Conservation (phyloP, 2,329 filamentous ascomycete genomes). For the Hyphodiscus sp. region DNA sequence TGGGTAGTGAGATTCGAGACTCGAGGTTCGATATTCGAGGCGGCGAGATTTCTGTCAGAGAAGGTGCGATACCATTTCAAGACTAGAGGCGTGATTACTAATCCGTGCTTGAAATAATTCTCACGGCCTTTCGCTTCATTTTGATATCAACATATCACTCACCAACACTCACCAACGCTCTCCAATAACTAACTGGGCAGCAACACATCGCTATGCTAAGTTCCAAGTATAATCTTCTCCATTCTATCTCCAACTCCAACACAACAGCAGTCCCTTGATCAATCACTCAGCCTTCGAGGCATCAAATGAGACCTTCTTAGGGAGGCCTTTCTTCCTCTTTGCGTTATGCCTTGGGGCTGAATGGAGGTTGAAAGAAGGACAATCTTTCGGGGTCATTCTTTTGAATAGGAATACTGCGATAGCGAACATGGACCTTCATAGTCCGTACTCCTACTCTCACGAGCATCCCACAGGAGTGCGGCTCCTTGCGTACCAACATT, state of each 20-base stretch:
- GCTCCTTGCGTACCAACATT: slow-evolving; percentile 47
- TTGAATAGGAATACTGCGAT: slow-evolving; percentile 39
- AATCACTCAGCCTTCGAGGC: slow-evolving; percentile 40
- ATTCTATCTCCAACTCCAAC: too few species aligned
- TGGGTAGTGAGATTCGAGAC: neutral
- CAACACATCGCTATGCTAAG: too few species aligned
- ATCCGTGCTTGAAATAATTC: too few species aligned
- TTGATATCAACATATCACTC: too few species aligned
- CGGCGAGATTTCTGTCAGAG: neutral
- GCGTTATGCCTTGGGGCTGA: slow-evolving; percentile 40
- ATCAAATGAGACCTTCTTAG: slow-evolving; percentile 37
- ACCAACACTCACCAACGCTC: too few species aligned
- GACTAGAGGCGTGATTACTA: too few species aligned
- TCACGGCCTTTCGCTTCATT: too few species aligned
- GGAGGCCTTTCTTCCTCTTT: slow-evolving; percentile 37
- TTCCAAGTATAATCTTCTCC: too few species aligned
- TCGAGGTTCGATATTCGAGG: neutral
- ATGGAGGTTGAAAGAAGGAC: slow-evolving; percentile 34
- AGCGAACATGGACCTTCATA: slow-evolving; percentile 45
- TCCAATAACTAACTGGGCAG: too few species aligned
- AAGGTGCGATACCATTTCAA: neutral
- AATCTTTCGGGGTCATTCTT: slow-evolving; percentile 28
- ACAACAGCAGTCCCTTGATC: slow-evolving; percentile 30
- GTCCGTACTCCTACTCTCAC: slow-evolving; percentile 44
- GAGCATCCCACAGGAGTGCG: slow-evolving; percentile 39